phyloP scores from a whole-genome alignment of 306 rosid species.

The Adenanthera pavonina region DNA sequence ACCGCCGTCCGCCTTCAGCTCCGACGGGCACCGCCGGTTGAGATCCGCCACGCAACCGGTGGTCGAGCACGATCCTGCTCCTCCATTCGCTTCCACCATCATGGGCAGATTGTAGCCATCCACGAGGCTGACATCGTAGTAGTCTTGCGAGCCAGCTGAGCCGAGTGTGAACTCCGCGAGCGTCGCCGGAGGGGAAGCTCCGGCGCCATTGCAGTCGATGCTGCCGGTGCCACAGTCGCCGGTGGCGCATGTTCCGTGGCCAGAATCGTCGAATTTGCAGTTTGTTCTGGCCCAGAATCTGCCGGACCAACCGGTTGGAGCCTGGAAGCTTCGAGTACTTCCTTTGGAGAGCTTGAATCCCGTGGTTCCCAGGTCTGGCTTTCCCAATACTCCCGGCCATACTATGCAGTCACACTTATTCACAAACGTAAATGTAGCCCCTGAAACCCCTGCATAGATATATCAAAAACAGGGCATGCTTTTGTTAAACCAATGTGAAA shows the following conservation, averaged over 20 bases:
- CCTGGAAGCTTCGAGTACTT: constrained; percentile 56
- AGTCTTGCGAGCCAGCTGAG: constrained; percentile 52
- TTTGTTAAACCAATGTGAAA: background rate
- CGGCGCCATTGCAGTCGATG: constrained; percentile 72
- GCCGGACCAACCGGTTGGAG: constrained; percentile 86
- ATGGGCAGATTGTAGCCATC: constrained; percentile 87
- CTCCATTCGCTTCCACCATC: constrained; percentile 69
- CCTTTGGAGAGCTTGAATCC: constrained; percentile 74
- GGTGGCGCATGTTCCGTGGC: constrained; percentile 62
- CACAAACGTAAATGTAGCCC: constrained; percentile 75
- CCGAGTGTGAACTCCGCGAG: constrained; percentile 85
- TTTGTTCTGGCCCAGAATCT: constrained; percentile 86
- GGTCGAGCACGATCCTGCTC: constrained; percentile 61
- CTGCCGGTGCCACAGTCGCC: constrained; percentile 84
- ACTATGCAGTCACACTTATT: constrained; percentile 85
- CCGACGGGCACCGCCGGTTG: constrained; percentile 74
- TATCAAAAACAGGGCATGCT: constrained; percentile 15
- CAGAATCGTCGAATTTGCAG: constrained; percentile 64
- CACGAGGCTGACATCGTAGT: constrained; percentile 89
- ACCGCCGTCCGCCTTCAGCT: constrained; percentile 63
- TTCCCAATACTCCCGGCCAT: constrained; percentile 94
- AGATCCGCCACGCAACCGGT: constrained; percentile 78
- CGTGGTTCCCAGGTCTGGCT: constrained; percentile 67
- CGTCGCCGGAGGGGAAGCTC: constrained; percentile 83
- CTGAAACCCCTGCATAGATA: constrained; percentile 51